A percentile compares a stretch with the other conserved stretches of the same genome.
Conservation (phyloP, 345 rosid species). For the Eucalyptus coolabah region DNA sequence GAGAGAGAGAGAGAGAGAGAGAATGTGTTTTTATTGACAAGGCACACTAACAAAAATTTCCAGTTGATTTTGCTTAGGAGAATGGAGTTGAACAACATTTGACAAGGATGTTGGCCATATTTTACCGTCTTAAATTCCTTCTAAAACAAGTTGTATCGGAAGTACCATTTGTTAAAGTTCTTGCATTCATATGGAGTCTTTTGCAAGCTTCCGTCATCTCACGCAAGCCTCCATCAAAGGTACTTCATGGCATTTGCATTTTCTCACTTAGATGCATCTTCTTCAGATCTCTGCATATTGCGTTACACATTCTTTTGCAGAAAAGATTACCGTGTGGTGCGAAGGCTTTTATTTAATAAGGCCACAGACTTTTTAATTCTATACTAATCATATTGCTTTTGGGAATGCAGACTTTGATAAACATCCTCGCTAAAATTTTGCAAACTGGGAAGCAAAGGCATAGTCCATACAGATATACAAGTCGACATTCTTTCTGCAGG, state of each 20-base stretch:
- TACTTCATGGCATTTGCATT: not conserved
- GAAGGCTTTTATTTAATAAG: not conserved
- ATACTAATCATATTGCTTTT: not conserved
- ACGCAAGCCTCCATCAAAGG: not conserved
- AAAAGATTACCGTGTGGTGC: not conserved
- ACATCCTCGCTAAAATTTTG: slow-evolving; percentile 88
- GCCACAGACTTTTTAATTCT: not conserved
- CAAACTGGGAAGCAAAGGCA: slow-evolving; percentile 95
- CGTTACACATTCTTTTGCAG: not conserved
- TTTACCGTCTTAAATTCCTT: not conserved
- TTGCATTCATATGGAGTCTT: not conserved
- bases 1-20: not conserved
- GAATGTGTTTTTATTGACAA: not conserved
- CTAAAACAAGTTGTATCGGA: not conserved
- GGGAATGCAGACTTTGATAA: slow-evolving; percentile 77
- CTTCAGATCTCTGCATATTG: not conserved
- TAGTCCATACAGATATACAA: slow-evolving; percentile 95
- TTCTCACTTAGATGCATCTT: not conserved
- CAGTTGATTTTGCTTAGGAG: not conserved
- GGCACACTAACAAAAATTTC: not conserved
- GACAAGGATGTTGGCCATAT: not conserved
- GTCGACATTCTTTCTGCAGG: slow-evolving; percentile 87
- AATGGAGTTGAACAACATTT: not conserved
- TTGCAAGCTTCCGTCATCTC: not conserved
- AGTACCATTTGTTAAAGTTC: not conserved